Evolutionary conservation across 2,329 filamentous ascomycete species (phyloP).

Genomic region (Ceratocystis eucalypticola): DNA sequence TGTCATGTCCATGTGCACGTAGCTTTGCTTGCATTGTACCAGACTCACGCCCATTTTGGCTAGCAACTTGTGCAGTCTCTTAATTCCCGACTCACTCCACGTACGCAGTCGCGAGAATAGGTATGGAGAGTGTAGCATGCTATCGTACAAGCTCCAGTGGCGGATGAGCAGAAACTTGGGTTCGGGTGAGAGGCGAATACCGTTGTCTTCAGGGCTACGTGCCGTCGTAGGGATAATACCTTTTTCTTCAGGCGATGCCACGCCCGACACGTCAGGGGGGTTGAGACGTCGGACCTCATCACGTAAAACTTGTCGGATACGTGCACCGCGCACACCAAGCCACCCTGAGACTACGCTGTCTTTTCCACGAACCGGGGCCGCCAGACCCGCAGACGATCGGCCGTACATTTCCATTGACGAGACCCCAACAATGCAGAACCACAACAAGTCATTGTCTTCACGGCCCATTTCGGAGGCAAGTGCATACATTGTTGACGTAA

Average conservation of each 20-base stretch:
- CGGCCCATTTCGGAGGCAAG: constrained; percentile 87
- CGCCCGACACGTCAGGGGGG: constrained; percentile 48
- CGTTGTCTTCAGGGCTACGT: constrained; percentile 75
- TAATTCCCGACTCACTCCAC: constrained; percentile 81
- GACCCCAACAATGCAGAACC: constrained; percentile 88
- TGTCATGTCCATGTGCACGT: constrained; percentile 97
- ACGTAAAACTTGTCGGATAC: constrained; percentile 70
- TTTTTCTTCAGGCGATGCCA: constrained; percentile 47
- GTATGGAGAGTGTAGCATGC: constrained; percentile 95
- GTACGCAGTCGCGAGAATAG: constrained; percentile 83
- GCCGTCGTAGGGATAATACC: constrained; percentile 86
- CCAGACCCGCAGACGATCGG: constrained; percentile 66
- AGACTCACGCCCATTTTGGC: constrained; percentile 97
- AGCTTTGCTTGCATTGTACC: constrained; percentile 86
- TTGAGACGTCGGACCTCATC: constrained; percentile 93
- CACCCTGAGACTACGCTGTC: constrained; percentile 54
- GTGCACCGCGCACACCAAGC: constrained; percentile 69
- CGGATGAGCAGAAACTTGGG: constrained; percentile 83
- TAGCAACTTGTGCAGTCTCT: constrained; percentile 80
- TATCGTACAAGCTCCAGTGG: constrained; percentile 96
- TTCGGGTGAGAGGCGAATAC: constrained; percentile 84
- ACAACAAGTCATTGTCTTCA: constrained; percentile 91
- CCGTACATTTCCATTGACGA: constrained; percentile 90
- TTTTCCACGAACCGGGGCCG: constrained; percentile 42
- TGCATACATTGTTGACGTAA: constrained; percentile 88